These are phyloP conservation scores for Fragilaria radians DNA, from an alignment of 108 stramenopile species.

Conservation along the genomic window DNA sequence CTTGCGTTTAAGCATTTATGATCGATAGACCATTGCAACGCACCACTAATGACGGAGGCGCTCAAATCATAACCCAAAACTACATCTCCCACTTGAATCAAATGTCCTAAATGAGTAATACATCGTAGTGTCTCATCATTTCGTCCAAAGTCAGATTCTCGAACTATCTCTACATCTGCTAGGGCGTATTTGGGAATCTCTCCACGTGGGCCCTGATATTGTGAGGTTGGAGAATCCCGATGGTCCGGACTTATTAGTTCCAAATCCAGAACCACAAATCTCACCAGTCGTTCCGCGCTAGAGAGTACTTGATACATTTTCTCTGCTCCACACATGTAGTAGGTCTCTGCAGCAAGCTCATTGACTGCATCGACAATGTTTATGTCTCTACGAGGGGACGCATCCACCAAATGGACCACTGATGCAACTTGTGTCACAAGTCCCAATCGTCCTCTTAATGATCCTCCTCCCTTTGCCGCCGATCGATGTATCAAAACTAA, in stretches of 20 bases:
- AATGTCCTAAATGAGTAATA: constrained; percentile 90
- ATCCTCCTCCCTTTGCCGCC: constrained; percentile 51
- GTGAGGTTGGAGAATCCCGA: background rate
- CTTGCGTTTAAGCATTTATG: constrained; percentile 30
- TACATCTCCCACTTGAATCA: constrained; percentile 88
- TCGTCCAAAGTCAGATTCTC: constrained; percentile 85
- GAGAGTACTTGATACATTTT: constrained; percentile 58
- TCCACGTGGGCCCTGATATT: constrained; percentile 33
- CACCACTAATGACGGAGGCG: constrained; percentile 41
- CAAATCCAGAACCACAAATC: constrained; percentile 91
- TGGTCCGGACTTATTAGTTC: constrained; percentile 40
- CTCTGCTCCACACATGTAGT: constrained; percentile 68
- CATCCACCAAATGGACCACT: constrained; percentile 58
- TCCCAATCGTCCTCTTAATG: constrained; percentile 64
- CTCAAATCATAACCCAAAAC: constrained; percentile 94
- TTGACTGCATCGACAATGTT: constrained; percentile 19
- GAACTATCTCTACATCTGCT: constrained; percentile 91
- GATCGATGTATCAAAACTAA: constrained; percentile 77
- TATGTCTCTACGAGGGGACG: constrained; percentile 50
- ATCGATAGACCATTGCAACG: constrained; percentile 42
- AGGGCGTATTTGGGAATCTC: constrained; percentile 59
- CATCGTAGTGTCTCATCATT: constrained; percentile 84
- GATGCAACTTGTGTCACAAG: constrained; percentile 62
- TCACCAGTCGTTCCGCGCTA: constrained; percentile 56
- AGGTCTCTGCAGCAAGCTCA: constrained; percentile 54